Percentiles rank a stretch among this genome's conserved stretches.
These are phyloP conservation scores for Cicer bijugum DNA, from an alignment of 306 rosid species.

Conservation along the genomic window DNA sequence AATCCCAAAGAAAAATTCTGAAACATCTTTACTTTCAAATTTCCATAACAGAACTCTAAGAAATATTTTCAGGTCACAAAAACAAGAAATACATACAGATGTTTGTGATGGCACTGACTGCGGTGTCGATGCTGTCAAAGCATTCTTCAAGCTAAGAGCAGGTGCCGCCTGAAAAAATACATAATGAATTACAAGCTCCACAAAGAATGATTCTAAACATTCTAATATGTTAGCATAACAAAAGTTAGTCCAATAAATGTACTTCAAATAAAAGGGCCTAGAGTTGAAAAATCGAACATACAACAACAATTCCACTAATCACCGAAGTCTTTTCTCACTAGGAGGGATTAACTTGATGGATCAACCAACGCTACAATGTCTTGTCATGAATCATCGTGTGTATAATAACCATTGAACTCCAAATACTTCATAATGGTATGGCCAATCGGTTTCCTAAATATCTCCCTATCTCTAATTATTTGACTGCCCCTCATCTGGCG, in stretches of 20 bases:
- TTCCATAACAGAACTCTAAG: conserved; percentile 24
- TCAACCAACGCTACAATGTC: not conserved
- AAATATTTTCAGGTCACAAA: conserved; percentile 28
- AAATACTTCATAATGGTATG: not conserved
- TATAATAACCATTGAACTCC: not conserved
- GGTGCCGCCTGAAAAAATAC: conserved; percentile 69
- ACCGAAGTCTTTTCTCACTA: conserved; percentile 1
- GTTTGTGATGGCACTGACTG: conserved; percentile 58
- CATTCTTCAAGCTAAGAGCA: conserved; percentile 64
- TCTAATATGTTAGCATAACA: conserved; percentile 20
- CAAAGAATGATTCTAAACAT: conserved; percentile 9
- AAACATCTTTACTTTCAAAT: conserved; percentile 26
- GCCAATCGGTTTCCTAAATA: not conserved
- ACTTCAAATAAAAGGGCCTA: conserved; percentile 15
- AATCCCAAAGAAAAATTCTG: conserved; percentile 13
- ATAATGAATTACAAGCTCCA: conserved; percentile 41
- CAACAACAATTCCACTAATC: not conserved
- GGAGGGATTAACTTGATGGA: not conserved
- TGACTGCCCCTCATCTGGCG: not conserved
- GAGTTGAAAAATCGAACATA: conserved; percentile 3
- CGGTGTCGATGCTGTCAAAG: conserved; percentile 57
- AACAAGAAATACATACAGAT: conserved; percentile 64
- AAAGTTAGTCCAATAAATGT: conserved; percentile 18
- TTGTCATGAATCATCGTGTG: too few relatives aligned
- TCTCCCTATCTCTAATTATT: not conserved